Evolutionary conservation across 108 stramenopile species (phyloP).

Genomic region (Skeletonema menzelii): DNA sequence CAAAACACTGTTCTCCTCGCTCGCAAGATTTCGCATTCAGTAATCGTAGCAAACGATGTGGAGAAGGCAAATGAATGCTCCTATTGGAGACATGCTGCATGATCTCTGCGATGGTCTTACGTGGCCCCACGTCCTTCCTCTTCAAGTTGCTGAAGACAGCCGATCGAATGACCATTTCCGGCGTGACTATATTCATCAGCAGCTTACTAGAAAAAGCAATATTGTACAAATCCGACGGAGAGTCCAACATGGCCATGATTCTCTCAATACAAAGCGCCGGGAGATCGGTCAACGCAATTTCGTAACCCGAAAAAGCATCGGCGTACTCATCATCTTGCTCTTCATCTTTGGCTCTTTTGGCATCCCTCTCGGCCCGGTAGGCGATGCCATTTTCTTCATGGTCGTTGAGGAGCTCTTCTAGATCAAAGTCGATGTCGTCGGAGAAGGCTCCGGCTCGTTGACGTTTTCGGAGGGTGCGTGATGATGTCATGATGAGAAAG

Average conservation of each 20-base stretch:
- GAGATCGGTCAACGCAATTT: conserved; percentile 31
- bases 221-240: conserved; percentile 33
- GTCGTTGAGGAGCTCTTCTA: conserved; percentile 40
- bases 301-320: conserved; percentile 27
- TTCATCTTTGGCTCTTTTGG: conserved; percentile 4
- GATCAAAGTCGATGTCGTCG: conserved; percentile 30
- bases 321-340: conserved; percentile 25
- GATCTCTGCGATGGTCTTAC: conserved; percentile 28
- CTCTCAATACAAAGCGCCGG: conserved; percentile 41
- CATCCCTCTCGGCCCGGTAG: conserved; percentile 38
- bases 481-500: background rate
- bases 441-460: conserved; percentile 12
- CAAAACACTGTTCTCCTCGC: conserved; percentile 43
- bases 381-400: conserved; percentile 30
- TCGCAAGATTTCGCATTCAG: conserved; percentile 44
- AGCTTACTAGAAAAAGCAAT: conserved; percentile 17
- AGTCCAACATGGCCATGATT: conserved; percentile 21
- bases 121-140: conserved; percentile 22
- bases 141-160: conserved; percentile 39
- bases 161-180: conserved; percentile 32
- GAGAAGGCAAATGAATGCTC: conserved; percentile 41
- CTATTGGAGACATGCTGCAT: conserved; percentile 29
- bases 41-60: conserved; percentile 29
- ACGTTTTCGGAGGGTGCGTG: conserved; percentile 25
- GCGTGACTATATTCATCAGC: conserved; percentile 27